phyloP scores from a whole-genome alignment of 1,284 basidiomycete genomes.

The Boletus semigastroideus region DNA sequence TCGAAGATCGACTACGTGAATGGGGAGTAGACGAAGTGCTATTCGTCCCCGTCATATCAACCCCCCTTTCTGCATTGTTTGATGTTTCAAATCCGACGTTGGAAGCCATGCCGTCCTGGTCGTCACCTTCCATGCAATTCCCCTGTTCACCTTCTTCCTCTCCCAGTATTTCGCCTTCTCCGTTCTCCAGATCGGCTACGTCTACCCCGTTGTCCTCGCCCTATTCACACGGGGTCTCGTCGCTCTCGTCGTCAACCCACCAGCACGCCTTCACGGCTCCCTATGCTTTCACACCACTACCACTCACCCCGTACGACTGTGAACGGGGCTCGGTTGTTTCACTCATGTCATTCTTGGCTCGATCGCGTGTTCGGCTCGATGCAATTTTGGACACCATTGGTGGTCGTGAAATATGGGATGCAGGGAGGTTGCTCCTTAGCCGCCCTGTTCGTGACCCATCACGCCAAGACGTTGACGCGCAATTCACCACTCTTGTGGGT shows the following conservation, averaged over 20 bases:
- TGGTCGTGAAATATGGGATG: conserved; percentile 73
- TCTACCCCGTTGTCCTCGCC: conserved; percentile 36
- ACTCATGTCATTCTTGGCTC: conserved; percentile 50
- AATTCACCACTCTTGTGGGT: conserved; percentile 77
- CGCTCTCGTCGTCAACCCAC: conserved; percentile 29
- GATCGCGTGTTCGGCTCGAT: conserved; percentile 56
- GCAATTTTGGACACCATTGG: conserved; percentile 81
- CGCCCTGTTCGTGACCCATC: conserved; percentile 33
- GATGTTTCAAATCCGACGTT: conserved; percentile 27
- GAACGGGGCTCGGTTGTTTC: conserved; percentile 45
- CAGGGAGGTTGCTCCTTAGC: conserved; percentile 59
- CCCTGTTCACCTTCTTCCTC: conserved; percentile 30
- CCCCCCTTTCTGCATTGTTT: conserved; percentile 28
- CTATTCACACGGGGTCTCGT: conserved; percentile 26
- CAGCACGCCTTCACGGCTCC: conserved; percentile 26
- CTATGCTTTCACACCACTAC: conserved; percentile 31
- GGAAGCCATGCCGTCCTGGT: conserved; percentile 21
- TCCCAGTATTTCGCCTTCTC: conserved; percentile 33
- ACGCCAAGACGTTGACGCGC: conserved; percentile 36
- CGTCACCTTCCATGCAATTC: conserved; percentile 29
- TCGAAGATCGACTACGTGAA: conserved; percentile 54
- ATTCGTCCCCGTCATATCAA: conserved; percentile 40
- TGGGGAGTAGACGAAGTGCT: conserved; percentile 71
- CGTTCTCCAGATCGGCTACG: conserved; percentile 32
- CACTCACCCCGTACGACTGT: conserved; percentile 29